These are phyloP conservation scores for Quercus glauca DNA, from an alignment of 306 rosid species.

Conservation along the genomic window DNA sequence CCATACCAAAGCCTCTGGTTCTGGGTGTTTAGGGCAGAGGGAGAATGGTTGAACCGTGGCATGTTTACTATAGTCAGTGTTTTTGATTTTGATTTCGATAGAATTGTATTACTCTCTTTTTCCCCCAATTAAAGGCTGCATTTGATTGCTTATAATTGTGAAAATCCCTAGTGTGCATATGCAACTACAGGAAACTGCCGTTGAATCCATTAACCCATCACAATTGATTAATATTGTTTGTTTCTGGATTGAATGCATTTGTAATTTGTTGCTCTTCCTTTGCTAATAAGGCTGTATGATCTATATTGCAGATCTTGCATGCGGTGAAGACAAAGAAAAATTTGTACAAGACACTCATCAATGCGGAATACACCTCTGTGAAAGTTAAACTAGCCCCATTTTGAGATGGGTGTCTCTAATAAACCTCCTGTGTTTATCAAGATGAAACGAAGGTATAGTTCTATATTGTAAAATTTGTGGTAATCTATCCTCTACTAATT, in stretches of 20 bases:
- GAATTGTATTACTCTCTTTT: too few species aligned
- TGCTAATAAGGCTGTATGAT: not conserved
- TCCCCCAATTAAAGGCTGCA: too few species aligned
- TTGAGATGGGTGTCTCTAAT: constrained; percentile 68
- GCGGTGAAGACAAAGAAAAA: constrained; percentile 49
- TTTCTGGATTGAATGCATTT: not conserved
- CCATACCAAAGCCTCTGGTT: constrained; percentile 26
- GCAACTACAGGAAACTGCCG: too few species aligned
- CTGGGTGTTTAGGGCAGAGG: too few species aligned
- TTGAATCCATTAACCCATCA: too few species aligned
- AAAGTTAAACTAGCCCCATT: constrained; percentile 43
- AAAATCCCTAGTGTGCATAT: too few species aligned
- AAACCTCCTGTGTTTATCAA: constrained; percentile 65
- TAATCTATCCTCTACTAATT: too few species aligned
- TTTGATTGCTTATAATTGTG: too few species aligned
- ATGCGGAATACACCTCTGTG: constrained; percentile 51
- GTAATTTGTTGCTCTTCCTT: not conserved
- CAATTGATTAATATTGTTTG: too few species aligned
- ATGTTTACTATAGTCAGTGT: too few species aligned
- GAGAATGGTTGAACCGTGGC: too few species aligned
- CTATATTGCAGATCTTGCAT: constrained; percentile 52
- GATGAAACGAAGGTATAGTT: constrained; percentile 64
- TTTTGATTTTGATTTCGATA: too few species aligned
- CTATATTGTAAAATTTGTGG: not conserved
- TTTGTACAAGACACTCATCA: constrained; percentile 51